Percentiles rank a stretch among this genome's conserved stretches.
Evolutionary conservation across 352 stramenopile species (phyloP).

Genomic region (Pythium vanterpoolii): DNA sequence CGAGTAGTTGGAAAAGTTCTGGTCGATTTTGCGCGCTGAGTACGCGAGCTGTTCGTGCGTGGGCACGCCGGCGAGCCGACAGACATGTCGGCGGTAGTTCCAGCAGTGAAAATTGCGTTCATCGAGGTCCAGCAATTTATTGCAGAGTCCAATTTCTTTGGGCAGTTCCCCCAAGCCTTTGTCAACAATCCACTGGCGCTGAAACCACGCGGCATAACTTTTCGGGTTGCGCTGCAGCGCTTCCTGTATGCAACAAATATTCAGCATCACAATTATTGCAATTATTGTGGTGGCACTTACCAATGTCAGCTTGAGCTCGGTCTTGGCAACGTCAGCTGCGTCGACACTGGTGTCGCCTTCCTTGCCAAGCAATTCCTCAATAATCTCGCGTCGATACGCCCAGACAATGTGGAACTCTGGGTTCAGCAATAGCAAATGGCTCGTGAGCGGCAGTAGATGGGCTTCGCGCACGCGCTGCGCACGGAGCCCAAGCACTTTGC

Average conservation of each 20-base stretch:
- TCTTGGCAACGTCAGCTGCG: slow-evolving; percentile 59
- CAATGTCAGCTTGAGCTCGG: slow-evolving; percentile 87
- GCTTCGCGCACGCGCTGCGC: slow-evolving; percentile 43
- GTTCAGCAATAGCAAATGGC: slow-evolving; percentile 94
- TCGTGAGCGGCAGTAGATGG: slow-evolving; percentile 77
- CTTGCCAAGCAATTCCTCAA: slow-evolving; percentile 50
- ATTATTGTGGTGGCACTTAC: slow-evolving; percentile 17
- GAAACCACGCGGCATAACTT: slow-evolving; percentile 93
- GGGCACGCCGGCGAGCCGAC: slow-evolving; percentile 43
- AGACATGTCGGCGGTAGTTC: slow-evolving; percentile 93
- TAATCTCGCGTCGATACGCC: slow-evolving; percentile 94
- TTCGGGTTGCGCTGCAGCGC: slow-evolving; percentile 96
- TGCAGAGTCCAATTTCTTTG: slow-evolving; percentile 75
- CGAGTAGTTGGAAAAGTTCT: slow-evolving; percentile 99
- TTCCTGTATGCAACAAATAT: slow-evolving; percentile 36
- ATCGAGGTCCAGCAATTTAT: slow-evolving; percentile 82
- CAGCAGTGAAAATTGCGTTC: slow-evolving; percentile 99
- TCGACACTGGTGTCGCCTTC: slow-evolving; percentile 3
- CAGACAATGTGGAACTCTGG: slow-evolving; percentile 97
- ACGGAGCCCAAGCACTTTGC: slow-evolving; percentile 68
- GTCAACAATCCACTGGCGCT: slow-evolving; percentile 84
- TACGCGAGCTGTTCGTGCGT: slow-evolving; percentile 90
- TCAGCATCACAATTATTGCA: neutral
- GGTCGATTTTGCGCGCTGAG: slow-evolving; percentile 93
- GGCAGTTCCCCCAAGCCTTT: slow-evolving; percentile 58